Percentiles rank a stretch among this genome's conserved stretches.
These are phyloP conservation scores for Apiospora sp. DNA, from an alignment of 2,329 filamentous ascomycete genomes.

Conservation along the genomic window DNA sequence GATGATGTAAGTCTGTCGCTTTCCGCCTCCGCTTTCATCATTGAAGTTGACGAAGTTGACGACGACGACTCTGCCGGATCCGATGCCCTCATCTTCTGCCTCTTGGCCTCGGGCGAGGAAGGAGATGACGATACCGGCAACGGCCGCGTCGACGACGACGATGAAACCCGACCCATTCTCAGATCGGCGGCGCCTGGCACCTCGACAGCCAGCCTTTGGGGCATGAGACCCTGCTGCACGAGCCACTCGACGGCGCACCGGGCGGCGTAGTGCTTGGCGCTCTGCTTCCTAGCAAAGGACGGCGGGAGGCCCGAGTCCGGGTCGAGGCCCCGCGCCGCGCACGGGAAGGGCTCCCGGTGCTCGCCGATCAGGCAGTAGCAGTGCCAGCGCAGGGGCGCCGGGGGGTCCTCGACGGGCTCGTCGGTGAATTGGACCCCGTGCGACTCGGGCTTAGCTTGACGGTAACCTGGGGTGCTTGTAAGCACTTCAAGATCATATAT, in stretches of 20 bases:
- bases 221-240: conserved; percentile 39
- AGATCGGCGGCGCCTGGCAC: not conserved
- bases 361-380: conserved; percentile 39
- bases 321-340: conserved; percentile 42
- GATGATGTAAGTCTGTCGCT: not conserved
- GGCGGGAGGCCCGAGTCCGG: conserved; percentile 39
- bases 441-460: conserved; percentile 27
- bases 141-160: not conserved
- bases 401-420: conserved; percentile 28
- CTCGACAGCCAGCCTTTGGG: conserved; percentile 1
- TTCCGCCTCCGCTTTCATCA: not conserved
- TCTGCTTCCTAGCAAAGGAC: conserved; percentile 57
- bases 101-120: not conserved
- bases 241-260: conserved; percentile 56
- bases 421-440: conserved; percentile 34
- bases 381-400: conserved; percentile 35
- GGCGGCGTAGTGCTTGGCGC: conserved; percentile 62
- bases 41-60: not conserved
- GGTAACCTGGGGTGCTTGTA: conserved; percentile 28
- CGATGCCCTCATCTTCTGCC: conserved; percentile 1
- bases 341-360: conserved; percentile 33
- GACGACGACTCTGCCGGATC: not conserved
- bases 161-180: not conserved
- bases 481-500: conserved; percentile 9
- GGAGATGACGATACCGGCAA: not conserved